These are phyloP conservation scores for Xylariaceae sp. DNA, from an alignment of 2,329 filamentous ascomycete genomes.

Conservation along the genomic window DNA sequence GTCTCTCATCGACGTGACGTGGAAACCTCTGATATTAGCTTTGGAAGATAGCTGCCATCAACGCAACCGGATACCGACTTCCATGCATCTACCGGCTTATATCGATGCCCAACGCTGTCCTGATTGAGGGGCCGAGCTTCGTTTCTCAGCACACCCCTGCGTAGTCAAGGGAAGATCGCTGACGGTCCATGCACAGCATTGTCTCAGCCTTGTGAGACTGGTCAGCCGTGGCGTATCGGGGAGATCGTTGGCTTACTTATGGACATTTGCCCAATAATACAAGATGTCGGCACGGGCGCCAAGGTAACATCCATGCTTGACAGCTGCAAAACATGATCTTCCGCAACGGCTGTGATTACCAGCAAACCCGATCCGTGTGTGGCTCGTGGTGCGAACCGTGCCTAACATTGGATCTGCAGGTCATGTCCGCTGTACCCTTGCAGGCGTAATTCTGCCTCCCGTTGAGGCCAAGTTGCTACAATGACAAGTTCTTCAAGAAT, in stretches of 20 bases:
- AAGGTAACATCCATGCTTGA: slow-evolving; percentile 11
- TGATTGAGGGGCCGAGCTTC: slow-evolving; percentile 2
- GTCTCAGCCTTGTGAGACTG: slow-evolving; percentile 26
- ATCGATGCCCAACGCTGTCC: background rate
- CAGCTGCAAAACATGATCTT: slow-evolving; percentile 17
- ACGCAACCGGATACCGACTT: too few relatives aligned
- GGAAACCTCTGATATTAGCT: too few relatives aligned
- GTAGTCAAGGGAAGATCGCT: slow-evolving; percentile 6
- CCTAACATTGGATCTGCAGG: slow-evolving; percentile 1
- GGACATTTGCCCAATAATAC: too few relatives aligned
- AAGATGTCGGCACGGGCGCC: slow-evolving; percentile 2
- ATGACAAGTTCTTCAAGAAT: too few relatives aligned
- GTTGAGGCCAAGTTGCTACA: too few relatives aligned
- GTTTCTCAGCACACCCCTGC: slow-evolving; percentile 11
- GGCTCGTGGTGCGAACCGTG: slow-evolving; percentile 17
- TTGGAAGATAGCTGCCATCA: too few relatives aligned
- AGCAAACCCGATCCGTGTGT: slow-evolving; percentile 12
- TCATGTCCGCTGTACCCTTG: too few relatives aligned
- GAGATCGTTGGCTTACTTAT: too few relatives aligned
- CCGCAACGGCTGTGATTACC: slow-evolving; percentile 10
- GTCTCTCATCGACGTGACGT: too few relatives aligned
- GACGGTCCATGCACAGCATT: slow-evolving; percentile 12
- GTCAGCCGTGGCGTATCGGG: slow-evolving; percentile 2
- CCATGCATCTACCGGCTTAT: background rate
- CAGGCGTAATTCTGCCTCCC: too few relatives aligned